A percentile compares a stretch with the other conserved stretches of the same genome.
These are phyloP conservation scores for Annulohypoxylon nitens DNA, from an alignment of 495 filamentous ascomycete genomes.

Conservation along the genomic window DNA sequence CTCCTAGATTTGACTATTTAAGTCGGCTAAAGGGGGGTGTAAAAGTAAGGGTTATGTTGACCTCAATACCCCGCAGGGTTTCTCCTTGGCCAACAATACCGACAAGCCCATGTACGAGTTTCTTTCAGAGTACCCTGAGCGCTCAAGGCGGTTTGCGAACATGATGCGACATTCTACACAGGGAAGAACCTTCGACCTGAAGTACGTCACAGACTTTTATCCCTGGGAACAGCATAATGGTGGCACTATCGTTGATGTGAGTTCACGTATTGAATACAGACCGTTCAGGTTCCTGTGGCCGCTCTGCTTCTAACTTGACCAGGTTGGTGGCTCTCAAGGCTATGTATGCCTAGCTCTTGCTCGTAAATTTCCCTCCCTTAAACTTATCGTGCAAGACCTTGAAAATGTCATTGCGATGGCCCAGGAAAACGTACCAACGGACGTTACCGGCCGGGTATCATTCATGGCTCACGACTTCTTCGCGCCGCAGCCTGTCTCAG, in stretches of 20 bases:
- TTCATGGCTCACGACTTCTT: slow-evolving; percentile 66
- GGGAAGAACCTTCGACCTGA: not conserved
- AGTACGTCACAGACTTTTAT: slow-evolving; percentile 37
- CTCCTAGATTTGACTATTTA: no score
- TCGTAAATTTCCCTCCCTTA: slow-evolving; percentile 20
- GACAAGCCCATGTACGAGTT: slow-evolving; percentile 49
- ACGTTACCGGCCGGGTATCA: slow-evolving; percentile 42
- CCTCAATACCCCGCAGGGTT: slow-evolving; percentile 47
- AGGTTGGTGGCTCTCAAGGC: slow-evolving; percentile 36
- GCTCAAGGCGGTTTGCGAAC: slow-evolving; percentile 32
- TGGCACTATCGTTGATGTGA: slow-evolving; percentile 53
- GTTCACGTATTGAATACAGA: no score
- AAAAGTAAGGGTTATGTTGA: not conserved
- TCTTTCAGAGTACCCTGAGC: slow-evolving; percentile 46
- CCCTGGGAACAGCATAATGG: slow-evolving; percentile 32
- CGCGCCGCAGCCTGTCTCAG: slow-evolving; percentile 56
- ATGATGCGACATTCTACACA: slow-evolving; percentile 39
- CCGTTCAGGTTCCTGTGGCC: no score
- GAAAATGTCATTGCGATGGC: slow-evolving; percentile 39
- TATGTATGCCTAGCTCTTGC: slow-evolving; percentile 31
- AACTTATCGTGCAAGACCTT: slow-evolving; percentile 48
- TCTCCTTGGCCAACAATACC: slow-evolving; percentile 53
- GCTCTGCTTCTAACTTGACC: no score
- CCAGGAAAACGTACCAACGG: slow-evolving; percentile 30
- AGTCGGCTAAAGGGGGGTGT: not conserved